A percentile compares a stretch with the other conserved stretches of the same genome.
These are phyloP conservation scores for Trametes sp. DNA, from an alignment of 1,284 basidiomycete species.

Conservation along the genomic window DNA sequence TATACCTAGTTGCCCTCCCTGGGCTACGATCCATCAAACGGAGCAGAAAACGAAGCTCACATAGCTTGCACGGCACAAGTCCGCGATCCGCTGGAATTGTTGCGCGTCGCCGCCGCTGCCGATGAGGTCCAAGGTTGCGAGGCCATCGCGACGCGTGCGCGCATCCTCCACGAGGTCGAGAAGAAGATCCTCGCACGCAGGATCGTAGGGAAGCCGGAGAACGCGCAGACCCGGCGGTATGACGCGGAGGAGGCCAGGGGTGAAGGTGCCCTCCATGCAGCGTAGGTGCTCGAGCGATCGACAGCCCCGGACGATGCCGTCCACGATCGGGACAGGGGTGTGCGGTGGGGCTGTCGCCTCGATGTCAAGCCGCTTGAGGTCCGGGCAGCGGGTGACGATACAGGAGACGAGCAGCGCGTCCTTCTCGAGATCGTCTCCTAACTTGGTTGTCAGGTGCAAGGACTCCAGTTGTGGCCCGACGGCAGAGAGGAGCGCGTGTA, in stretches of 20 bases:
- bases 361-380: conserved; percentile 14
- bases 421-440: conserved; percentile 9
- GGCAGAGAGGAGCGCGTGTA: conserved; percentile 11
- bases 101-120: neutral
- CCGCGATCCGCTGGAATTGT: neutral
- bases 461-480: conserved; percentile 17
- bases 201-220: neutral
- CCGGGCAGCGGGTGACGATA: conserved; percentile 13
- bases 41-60: neutral
- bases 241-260: neutral
- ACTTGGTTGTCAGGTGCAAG: conserved; percentile 4
- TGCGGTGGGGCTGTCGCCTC: neutral
- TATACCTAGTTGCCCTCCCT: too few relatives aligned
- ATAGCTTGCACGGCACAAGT: neutral
- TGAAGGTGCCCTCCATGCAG: conserved; percentile 8
- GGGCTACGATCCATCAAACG: too few relatives aligned
- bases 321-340: conserved; percentile 3
- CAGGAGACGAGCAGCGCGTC: conserved; percentile 13
- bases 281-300: conserved; percentile 13
- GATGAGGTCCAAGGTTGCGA: neutral
- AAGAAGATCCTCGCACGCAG: neutral
- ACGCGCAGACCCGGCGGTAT: conserved; percentile 10
- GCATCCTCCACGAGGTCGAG: neutral
- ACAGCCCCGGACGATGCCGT: conserved; percentile 9
- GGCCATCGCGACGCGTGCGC: neutral